Percentiles rank a stretch among this genome's conserved stretches.
These are phyloP conservation scores for Begonia fuchsioides DNA, from an alignment of 306 rosid genomes.

Conservation along the genomic window DNA sequence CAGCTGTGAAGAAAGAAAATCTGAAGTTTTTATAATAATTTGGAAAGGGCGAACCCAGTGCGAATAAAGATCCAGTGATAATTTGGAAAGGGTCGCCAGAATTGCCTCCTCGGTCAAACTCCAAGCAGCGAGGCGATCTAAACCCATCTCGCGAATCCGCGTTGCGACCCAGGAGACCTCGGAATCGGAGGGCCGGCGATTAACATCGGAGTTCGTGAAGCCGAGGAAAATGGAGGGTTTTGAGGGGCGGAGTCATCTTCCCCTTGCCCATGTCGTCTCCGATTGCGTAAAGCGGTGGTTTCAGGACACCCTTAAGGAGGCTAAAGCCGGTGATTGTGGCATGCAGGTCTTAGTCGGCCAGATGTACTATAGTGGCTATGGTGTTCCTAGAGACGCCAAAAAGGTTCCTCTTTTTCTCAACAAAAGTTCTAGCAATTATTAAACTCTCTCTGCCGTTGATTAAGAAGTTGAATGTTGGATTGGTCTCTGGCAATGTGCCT, in stretches of 20 bases:
- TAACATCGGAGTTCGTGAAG: constrained; percentile 14
- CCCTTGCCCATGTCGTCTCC: constrained; percentile 53
- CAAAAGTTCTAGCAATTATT: neutral
- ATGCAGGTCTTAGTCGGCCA: constrained; percentile 72
- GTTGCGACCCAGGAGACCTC: constrained; percentile 18
- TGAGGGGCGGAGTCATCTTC: constrained; percentile 24
- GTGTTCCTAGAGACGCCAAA: constrained; percentile 40
- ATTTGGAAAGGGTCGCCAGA: constrained; percentile 31
- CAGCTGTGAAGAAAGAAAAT: no score
- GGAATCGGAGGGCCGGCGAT: constrained; percentile 15
- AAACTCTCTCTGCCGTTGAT: neutral
- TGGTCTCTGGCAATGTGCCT: no score
- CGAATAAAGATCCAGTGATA: no score
- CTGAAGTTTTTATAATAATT: no score
- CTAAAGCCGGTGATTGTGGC: constrained; percentile 43
- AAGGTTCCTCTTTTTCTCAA: constrained; percentile 25
- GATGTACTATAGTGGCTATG: constrained; percentile 70
- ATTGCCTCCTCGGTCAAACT: constrained; percentile 30
- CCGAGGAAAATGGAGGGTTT: constrained; percentile 21
- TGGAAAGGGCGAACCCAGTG: no score
- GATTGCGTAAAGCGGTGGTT: constrained; percentile 77
- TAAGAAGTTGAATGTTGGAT: neutral
- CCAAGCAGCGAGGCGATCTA: constrained; percentile 13
- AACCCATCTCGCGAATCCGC: constrained; percentile 19
- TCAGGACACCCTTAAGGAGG: constrained; percentile 69